Conservation (phyloP, 208 protist species). For the Wallacemonas collosoma region DNA sequence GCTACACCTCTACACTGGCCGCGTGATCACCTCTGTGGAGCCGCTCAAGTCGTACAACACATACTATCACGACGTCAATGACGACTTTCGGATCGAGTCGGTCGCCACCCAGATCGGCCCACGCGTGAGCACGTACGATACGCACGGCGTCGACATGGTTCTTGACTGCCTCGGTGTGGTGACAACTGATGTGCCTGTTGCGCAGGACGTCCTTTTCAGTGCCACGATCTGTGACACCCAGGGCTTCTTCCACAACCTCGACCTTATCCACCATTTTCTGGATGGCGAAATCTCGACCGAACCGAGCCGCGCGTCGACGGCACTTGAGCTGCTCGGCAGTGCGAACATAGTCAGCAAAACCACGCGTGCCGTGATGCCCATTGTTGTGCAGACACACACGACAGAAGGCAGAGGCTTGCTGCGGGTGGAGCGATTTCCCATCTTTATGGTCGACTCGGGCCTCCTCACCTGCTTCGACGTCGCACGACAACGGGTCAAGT, state of each 20-base stretch:
- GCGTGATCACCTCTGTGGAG: conserved; percentile 58
- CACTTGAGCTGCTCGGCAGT: conserved; percentile 85
- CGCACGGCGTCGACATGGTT: conserved; percentile 58
- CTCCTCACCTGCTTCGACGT: conserved; percentile 85
- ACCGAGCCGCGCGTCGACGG: conserved; percentile 43
- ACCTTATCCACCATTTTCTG: conserved; percentile 81
- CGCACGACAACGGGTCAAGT: conserved; percentile 70
- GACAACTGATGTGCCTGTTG: conserved; percentile 49
- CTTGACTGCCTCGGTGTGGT: conserved; percentile 79
- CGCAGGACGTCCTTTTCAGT: conserved; percentile 56
- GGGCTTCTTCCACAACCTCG: conserved; percentile 75
- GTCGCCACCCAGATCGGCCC: conserved; percentile 65
- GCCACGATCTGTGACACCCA: conserved; percentile 83
- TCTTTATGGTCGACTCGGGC: conserved; percentile 86
- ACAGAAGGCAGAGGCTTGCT: conserved; percentile 49
- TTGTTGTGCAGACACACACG: conserved; percentile 80
- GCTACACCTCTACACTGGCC: conserved; percentile 88
- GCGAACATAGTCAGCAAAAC: conserved; percentile 55
- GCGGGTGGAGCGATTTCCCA: conserved; percentile 74
- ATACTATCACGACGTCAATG: conserved; percentile 89
- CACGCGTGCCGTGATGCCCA: conserved; percentile 56
- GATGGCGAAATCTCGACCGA: conserved; percentile 65
- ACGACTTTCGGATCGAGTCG: conserved; percentile 80
- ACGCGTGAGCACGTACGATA: conserved; percentile 33
- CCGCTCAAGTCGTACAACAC: conserved; percentile 61